Base-by-base conservation (phyloP, 176 grass and related monocot genomes). In the Triticum timopheevii region DNA sequence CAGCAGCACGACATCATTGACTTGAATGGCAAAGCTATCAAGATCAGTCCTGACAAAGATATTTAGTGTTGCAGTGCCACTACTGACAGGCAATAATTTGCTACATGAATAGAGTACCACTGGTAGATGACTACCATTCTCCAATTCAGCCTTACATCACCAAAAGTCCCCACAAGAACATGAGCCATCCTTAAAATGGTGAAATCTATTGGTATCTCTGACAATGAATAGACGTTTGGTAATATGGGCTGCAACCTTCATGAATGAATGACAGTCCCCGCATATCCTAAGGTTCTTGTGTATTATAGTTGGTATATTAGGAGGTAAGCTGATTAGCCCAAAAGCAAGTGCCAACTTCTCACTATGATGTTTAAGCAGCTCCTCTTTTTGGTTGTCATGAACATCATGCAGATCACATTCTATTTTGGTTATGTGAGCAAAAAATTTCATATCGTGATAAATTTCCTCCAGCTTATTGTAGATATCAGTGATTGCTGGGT, bases 151-250 rank as follows among this genome's bases (percentile, higher is more conserved):
- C 20, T 75, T 82, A 30, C 38, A 49, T 88, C 76, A 87, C 86
- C 90, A 93, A 72, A 92, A 92, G 71, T 87, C 86, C 69, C 77
- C 76, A 69, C 84, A 93, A 76, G 75, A 95, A 84, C 80, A 92
- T 25, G 23, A 56, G 24, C 73, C 84, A 80, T 65, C 52, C 66
- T 79, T 89, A 73, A 88, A 91, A 78, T 85, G 72, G 42, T 82
- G 84, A 76, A 87, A 85, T 75, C 61, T 23, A 72, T 90, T 85
- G 47, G 88, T 87, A 80, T 89, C 88, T 88, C 80, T 82, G 42
- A 80, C 38, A 56, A 92, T 88, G 23, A 87, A 33, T 82, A 77
- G 69, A 10, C 80, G 56, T 44, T 69, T 47, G n/a, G 76, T 85
- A 39, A 73, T 88, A 65, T 69, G 66, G 56, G 82, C 69, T 64